Evolutionary conservation across 495 filamentous ascomycete genomes (phyloP).

Genomic region (Chaetomium tenue): DNA sequence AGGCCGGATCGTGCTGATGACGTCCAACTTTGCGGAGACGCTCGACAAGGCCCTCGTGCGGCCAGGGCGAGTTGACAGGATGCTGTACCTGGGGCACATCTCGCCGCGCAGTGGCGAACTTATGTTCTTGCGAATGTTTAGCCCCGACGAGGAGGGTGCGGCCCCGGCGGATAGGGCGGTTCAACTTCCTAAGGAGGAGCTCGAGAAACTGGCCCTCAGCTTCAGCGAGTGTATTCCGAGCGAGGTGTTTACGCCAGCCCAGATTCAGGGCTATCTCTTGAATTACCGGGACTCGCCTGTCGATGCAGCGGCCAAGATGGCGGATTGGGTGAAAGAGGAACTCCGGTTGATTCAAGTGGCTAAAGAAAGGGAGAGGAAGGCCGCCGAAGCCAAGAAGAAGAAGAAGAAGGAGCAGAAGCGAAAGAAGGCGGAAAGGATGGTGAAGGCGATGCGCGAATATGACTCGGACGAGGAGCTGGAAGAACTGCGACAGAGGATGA

Average conservation of each 20-base stretch:
- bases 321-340: constrained; percentile 49
- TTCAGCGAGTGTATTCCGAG: constrained; percentile 55
- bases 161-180: constrained; percentile 17
- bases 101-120: constrained; percentile 42
- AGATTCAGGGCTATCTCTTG: constrained; percentile 65
- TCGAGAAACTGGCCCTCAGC: constrained; percentile 46
- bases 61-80: constrained; percentile 67
- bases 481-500: constrained; percentile 14
- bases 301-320: constrained; percentile 47
- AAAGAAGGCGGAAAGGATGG: constrained; percentile 12
- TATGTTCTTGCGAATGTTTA: constrained; percentile 54
- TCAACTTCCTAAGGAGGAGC: constrained; percentile 25
- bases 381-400: constrained; percentile 24
- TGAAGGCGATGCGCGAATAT: constrained; percentile 11
- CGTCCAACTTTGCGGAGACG: constrained; percentile 65
- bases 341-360: constrained; percentile 26
- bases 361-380: constrained; percentile 24
- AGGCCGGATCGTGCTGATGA: constrained; percentile 73
- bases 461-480: constrained; percentile 23
- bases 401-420: constrained; percentile 18
- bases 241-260: constrained; percentile 60
- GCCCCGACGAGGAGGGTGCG: constrained; percentile 27
- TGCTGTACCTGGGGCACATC: constrained; percentile 57
- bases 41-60: constrained; percentile 67
- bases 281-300: constrained; percentile 52